phyloP scores from a whole-genome alignment of 2,329 filamentous ascomycete genomes.

The Sarocladium oryzae region DNA sequence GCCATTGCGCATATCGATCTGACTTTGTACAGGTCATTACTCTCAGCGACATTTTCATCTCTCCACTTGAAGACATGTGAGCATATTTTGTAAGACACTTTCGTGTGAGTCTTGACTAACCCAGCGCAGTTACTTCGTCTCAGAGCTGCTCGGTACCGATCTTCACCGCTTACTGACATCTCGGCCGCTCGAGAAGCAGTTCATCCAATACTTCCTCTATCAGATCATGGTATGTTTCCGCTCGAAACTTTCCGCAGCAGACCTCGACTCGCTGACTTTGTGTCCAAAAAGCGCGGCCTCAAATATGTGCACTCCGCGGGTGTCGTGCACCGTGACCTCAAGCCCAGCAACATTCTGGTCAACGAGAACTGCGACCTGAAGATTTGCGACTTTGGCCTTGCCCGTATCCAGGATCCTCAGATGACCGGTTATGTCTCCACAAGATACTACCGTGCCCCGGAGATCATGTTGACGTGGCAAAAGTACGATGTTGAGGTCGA shows the following conservation, averaged over 20 bases:
- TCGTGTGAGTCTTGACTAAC: constrained; percentile 15
- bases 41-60: constrained; percentile 99
- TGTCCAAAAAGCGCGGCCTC: constrained; percentile 93
- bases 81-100: constrained; percentile 21
- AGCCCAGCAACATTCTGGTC: constrained; percentile 97
- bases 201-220: constrained; percentile 99
- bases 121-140: constrained; percentile 82
- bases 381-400: constrained; percentile 97
- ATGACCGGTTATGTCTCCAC: constrained; percentile 99
- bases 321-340: constrained; percentile 94
- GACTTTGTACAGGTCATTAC: constrained; percentile 69
- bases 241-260: too few relatives aligned
- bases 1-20: background rate
- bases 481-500: constrained; percentile 99
- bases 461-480: constrained; percentile 99
- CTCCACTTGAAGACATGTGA: constrained; percentile 96
- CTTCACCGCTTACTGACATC: constrained; percentile 93
- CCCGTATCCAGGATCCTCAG: constrained; percentile 96
- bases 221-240: constrained; percentile 81
- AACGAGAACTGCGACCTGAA: constrained; percentile 99
- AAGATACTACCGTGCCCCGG: constrained; percentile 94
- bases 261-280: too few relatives aligned
- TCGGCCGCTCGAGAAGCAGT: constrained; percentile 94
- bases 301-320: constrained; percentile 99
- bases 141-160: constrained; percentile 93